Evolutionary conservation across 176 grass and related monocot species (phyloP), one percentile per base, ranked within the genome.

Genomic region (Melocanna baccifera): DNA sequence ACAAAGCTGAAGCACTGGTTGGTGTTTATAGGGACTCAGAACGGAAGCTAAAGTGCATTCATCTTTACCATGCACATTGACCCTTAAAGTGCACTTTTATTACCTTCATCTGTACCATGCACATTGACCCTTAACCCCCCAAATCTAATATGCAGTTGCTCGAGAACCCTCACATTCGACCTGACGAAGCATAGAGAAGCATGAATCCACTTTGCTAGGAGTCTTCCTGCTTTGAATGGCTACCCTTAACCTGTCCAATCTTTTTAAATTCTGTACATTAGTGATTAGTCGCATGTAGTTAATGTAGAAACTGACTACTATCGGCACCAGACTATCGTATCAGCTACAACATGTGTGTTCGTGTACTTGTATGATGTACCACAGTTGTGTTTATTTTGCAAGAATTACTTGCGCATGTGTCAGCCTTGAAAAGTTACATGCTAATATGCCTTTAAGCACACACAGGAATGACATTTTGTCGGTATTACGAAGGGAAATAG

Each of bases 1-100:
- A 98, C 89, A 98, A 95, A 89, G 96, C 96, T 18, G 96, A 98
- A 89, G 92, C 96, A 58, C 84, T 98, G 74, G 96, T 98, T 85
- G 96, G 96, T 82, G 96, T 98, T 32, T 98, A 98, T 67, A 93
- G 93, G 72, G 96, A 98, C 29, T 86, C 96, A 12, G 96, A 98
- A 46, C 83, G 84, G n/a, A 87, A 89, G 93, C 93, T 98, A 77
- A 87, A 28, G 9, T 30, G 22, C 40, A 29, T 1, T 83, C 20
- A 40, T 78, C 3, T 50, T 74, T 78, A 34, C 2, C 39, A 19
- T 58, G 62, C 22, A 56, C 41, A 46, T 34, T 69, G 56, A 81
- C 46, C 75, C 67, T 86, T 64, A 88, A 29, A n/a, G n/a, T n/a
- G n/a, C n/a, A n/a, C n/a, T n/a, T n/a, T n/a, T n/a, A n/a, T n/a